Evolutionary conservation across 148 eudicot genomes (phyloP).

Genomic region (Pouteria glomerata): DNA sequence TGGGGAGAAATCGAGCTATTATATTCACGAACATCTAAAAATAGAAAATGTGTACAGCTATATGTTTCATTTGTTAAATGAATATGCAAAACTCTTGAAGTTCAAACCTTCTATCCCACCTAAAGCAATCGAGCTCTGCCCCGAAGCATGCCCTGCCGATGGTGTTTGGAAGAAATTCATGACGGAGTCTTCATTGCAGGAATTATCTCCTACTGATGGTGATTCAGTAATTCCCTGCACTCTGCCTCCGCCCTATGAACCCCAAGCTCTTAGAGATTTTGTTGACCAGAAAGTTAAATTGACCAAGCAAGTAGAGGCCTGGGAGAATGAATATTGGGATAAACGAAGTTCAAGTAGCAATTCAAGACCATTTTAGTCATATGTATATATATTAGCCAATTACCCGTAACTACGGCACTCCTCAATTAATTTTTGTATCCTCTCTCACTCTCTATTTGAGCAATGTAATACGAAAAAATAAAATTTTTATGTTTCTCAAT

Average conservation of each 20-base stretch:
- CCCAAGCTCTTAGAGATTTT: constrained; percentile 16
- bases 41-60: constrained; percentile 52
- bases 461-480: too few species aligned
- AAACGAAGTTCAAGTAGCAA: too few species aligned
- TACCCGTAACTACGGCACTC: too few species aligned
- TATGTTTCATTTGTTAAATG: constrained; percentile 53
- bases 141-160: constrained; percentile 32
- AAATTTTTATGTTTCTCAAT: too few species aligned
- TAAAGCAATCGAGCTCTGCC: constrained; percentile 34
- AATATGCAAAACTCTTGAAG: constrained; percentile 43
- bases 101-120: constrained; percentile 44
- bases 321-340: constrained; percentile 47
- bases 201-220: constrained; percentile 26
- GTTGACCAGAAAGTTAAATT: constrained; percentile 25
- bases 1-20: constrained; percentile 34
- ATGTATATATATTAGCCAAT: too few species aligned
- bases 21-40: constrained; percentile 38
- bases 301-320: constrained; percentile 41
- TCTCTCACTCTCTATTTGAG: too few species aligned
- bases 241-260: constrained; percentile 44
- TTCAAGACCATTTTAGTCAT: too few species aligned
- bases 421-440: too few species aligned
- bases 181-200: constrained; percentile 38
- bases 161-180: constrained; percentile 38
- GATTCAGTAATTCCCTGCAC: constrained; percentile 44